Evolutionary conservation across 1,284 basidiomycete genomes (phyloP), one percentile per base, ranked within the genome.

Genomic region (Papiliotrema nemorosa): DNA sequence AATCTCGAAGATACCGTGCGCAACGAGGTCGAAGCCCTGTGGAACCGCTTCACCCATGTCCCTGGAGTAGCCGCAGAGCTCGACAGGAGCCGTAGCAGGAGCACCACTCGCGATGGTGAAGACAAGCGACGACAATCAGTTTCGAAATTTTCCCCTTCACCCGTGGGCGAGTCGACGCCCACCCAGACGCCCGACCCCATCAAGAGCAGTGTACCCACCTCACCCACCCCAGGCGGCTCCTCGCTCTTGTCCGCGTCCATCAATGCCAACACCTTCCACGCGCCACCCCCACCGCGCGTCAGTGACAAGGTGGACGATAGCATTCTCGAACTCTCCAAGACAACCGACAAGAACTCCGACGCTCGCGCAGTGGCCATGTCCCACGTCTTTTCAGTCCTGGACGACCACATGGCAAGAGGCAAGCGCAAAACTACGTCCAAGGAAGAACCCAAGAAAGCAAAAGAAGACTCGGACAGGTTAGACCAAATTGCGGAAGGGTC

Each of bases 11-110:
- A 69, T 35, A 59, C 58, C 42, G 65, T 72, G 18, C 53, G 73
- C 31, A 57, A 53, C 14, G 72, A 74, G 50, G 70, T 73, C 10
- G 72, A 74, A 55, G 38, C 63, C 13, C 49, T 75, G 18, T 75
- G 72, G 72, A 53, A 58, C 14, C 63, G 62, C 6, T 74, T 67
- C 40, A 47, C 50, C 27, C 54, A 63, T 13, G 64, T 66, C 4
- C 70, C 66, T 1, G 66, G 63, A 1, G 47, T 47, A 18, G 57
- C 53, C 5, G 62, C 58, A 24, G 54, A 54, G 26, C 42, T 47
- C 20, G 42, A 43, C 21, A 40, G 50, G 31, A 54, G 53, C 27
- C 9, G 47, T 13, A 49, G 47, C 29, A 16, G 35, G 27, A 49
- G 47, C 34, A 27, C 22, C 2, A n/a, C 39, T 9, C 33, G 50